Evolutionary conservation across 2,329 filamentous ascomycete species (phyloP).

Genomic region (Ophiostoma sp.): DNA sequence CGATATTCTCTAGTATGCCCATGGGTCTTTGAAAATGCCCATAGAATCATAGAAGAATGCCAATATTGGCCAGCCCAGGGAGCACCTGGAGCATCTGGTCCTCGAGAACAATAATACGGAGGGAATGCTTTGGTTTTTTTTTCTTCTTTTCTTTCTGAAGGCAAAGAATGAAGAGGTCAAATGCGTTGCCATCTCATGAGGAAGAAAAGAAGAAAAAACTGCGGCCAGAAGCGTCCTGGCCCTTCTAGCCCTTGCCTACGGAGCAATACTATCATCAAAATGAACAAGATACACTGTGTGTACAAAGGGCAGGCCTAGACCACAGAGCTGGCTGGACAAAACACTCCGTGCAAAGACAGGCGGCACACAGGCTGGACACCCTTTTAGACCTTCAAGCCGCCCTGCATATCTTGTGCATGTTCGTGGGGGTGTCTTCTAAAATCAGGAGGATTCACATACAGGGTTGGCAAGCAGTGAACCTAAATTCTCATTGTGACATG

Average conservation of each 20-base stretch:
- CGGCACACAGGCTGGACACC: neutral
- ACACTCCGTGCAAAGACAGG: neutral
- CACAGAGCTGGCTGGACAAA: neutral
- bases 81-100: neutral
- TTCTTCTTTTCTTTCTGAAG: too few species aligned
- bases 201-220: neutral
- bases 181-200: neutral
- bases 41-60: neutral
- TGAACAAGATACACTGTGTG: neutral
- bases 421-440: neutral
- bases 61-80: neutral
- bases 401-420: slow-evolving; percentile 1
- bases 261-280: neutral
- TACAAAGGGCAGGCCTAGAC: neutral
- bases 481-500: neutral
- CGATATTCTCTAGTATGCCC: neutral
- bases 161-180: neutral
- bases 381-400: neutral
- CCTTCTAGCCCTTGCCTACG: neutral
- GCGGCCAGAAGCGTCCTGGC: neutral
- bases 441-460: neutral
- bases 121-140: too few species aligned
- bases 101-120: neutral
- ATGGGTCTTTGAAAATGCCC: neutral
- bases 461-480: neutral